Evolutionary conservation across 2,329 filamentous ascomycete species (phyloP), one percentile per base, ranked within the genome.

Genomic region (Diplocarpon rosae): DNA sequence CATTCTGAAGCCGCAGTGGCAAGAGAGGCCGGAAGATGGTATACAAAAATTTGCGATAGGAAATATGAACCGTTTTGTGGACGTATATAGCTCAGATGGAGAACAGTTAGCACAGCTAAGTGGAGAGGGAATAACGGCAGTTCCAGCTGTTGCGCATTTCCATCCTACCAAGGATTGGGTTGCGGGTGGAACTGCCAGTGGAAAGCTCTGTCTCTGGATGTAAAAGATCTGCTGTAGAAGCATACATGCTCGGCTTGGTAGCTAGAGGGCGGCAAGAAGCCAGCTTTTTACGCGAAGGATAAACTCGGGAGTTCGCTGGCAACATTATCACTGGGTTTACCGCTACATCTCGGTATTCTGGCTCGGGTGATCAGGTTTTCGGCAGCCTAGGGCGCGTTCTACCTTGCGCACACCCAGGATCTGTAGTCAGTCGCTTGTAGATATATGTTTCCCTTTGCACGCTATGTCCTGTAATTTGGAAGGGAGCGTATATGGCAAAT

Each of bases 1-100:
- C 0, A 95, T 76, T 29, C 63, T 72, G 60, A 93, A 72, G 73
- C 92, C 62, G 0, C 87, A 95, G 56, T 98, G 92, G 92, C 92
- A 98, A 63, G 70, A 76, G 28, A 73, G 76, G 37, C 90, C 92
- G 0, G 67, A 73, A 29, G 86, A 92, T 47, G 80, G 81, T 7
- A 78, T 93, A 5, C 82, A 94, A 51, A 87, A 90, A 49, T 88
- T 98, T 56, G 85, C 79, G 17, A 90, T 98, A 46, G 92, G 86
- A 1, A 98, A 96, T 56, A 96, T 96, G 92, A 95, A 94, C 60
- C 78, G 92, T 1, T 96, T 95, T 56, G 86, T 96, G 1, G 92
- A 98, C 59, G 75, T 98, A 0, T 98, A 84, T 62, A 83, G 83
- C 0, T 73, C 79, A 0, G 76, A 83, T 39, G 92, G 92, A 0